Evolutionary conservation across 257 asterid species (phyloP).

Genomic region (Mitragyna speciosa): DNA sequence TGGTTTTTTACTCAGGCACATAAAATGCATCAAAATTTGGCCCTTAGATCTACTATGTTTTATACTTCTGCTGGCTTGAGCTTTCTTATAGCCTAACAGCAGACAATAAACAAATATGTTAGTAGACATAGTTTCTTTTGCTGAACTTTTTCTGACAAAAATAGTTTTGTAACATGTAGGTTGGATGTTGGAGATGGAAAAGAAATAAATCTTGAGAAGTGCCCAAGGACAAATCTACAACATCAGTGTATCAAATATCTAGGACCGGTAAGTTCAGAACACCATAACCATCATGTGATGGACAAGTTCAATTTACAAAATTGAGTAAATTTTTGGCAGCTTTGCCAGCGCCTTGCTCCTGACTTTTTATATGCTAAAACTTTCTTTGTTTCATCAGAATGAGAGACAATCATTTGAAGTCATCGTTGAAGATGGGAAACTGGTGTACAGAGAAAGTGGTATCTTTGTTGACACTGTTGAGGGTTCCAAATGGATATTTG

Average conservation of each 20-base stretch:
- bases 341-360: background rate
- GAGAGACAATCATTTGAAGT: conserved; percentile 83
- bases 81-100: background rate
- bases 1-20: background rate
- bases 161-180: conserved; percentile 39
- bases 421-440: conserved; percentile 63
- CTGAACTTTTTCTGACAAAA: background rate
- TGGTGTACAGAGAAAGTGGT: conserved; percentile 62
- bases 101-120: background rate
- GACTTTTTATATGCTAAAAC: background rate
- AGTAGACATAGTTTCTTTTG: background rate
- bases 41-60: background rate
- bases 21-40: background rate
- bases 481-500: conserved; percentile 93
- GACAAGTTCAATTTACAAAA: background rate
- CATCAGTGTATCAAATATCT: conserved; percentile 85
- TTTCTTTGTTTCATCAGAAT: conserved; percentile 46
- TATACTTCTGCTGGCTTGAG: background rate
- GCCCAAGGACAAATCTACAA: conserved; percentile 68
- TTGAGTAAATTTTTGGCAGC: background rate
- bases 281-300: background rate
- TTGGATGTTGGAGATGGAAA: conserved; percentile 96
- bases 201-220: conserved; percentile 76
- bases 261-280: conserved; percentile 67
- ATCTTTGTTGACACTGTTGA: conserved; percentile 54